Evolutionary conservation across 805 yeast species (phyloP), one percentile per base, ranked within the genome.

Genomic region (Candida taoyuanica): DNA sequence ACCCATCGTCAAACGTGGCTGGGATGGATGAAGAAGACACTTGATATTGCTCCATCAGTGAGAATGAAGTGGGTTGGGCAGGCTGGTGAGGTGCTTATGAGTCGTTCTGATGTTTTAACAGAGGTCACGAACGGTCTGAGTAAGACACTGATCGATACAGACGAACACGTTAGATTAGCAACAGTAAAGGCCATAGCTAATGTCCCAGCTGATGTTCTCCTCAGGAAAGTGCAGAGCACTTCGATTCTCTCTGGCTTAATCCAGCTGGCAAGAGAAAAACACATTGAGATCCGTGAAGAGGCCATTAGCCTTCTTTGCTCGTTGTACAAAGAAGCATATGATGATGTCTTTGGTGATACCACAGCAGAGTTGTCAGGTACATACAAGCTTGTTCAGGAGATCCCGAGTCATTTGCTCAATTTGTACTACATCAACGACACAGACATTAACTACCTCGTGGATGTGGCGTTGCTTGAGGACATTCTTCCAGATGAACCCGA

Each of bases 401-500:
- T 87, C 18, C 96, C 96, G 1, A 74, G 76, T 31, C 70, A 71
- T 17, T 57, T 88, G 1, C 62, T 88, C 32, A 74, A 77, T 17
- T 67, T 85, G 31, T 70, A 82, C 34, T 88, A 84, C 52, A 81
- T 88, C 46, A 85, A 86, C 54, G 88, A 84, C 49, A 70, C 63
- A 36, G 65, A 68, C 8, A 79, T 85, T 34, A 85, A 81, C 40
- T 70, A 79, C 11, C 63, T 72, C 11, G 82, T 86, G 12, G 96
- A 87, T 54, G 44, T 61, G 4, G 61, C 71, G 0, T 47, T 88
- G 3, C 71, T 79, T 48, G 87, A 81, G 41, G 67, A 70, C 36
- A 51, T 87, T 1, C 54, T 84, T 9, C 85, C 94, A 0, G 61
- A 74, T 19, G 76, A 74, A 15, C 47, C 59, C 3, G 68, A 72